Base-by-base conservation (phyloP, 2,329 filamentous ascomycete genomes). In the Endoconidiophora laricicola region DNA sequence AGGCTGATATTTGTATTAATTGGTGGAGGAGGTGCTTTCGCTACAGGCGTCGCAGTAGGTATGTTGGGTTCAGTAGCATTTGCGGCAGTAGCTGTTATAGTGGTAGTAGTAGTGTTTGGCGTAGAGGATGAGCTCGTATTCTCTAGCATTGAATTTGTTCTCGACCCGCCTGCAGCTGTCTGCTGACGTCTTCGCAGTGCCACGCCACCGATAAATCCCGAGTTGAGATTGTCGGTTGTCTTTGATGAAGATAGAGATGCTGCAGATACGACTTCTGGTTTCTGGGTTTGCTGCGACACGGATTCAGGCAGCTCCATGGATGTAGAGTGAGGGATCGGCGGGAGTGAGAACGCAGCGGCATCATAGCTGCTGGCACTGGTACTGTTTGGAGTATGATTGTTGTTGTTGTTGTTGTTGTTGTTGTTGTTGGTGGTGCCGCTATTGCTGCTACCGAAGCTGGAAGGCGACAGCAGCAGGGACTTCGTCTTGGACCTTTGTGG, bases 141-240 rank as follows among this genome's bases (percentile, higher is more conserved):
- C 22, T 39, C 46, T 22, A 37, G 4, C 20, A 16, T 43, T 26
- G 51, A 42, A 20, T 45, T n/a, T 44, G 39, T 20, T 38, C 18
- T 26, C 20, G 44, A 41, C 14, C 42, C 51, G 29, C 29, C 23
- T 48, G 39, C 10, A 57, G 54, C 36, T 56, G 56, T 54, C 41
- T 63, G 61, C 41, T 57, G 55, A 14, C 65, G 66, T 41, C 67
- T 74, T 55, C 66, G 63, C 52, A 77, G 60, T 3, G 73, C 72
- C 10, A 74, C 60, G 2, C 74, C 74, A 14, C 74, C 74, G 46
- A 78, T 70, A 56, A 78, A 78, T 10, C 69, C 65, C 1, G 66
- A 65, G 22, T 58, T 60, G 29, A 62, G 58, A 47, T 62, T 61
- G 41, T 59, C 58, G 56, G 52, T 47, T 56, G 62, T 42, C 56